Conservation (phyloP, 192 early-diverging fungal species). For the Backusella australiensis region DNA sequence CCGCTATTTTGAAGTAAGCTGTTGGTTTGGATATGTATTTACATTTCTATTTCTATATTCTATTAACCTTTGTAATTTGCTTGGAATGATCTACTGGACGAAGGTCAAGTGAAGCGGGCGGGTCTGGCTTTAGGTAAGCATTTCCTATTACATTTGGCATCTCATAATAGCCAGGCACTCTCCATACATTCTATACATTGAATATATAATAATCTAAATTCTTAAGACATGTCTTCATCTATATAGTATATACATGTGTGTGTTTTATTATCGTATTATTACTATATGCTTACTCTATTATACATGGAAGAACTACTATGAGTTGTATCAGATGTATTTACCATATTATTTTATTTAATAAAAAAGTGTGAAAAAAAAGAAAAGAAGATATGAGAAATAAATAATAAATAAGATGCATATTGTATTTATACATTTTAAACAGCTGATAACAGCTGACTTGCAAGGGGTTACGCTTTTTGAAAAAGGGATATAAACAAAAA, state of each 20-base stretch:
- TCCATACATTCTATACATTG: constrained; percentile 22
- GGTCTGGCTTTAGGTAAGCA: constrained; percentile 29
- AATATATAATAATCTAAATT: neutral
- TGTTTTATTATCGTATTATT: neutral
- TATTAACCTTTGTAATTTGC: constrained; percentile 29
- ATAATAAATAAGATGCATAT: neutral
- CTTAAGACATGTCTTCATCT: neutral
- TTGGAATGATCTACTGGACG: constrained; percentile 25
- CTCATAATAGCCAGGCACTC: constrained; percentile 35
- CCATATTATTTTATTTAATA: neutral
- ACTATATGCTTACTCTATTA: neutral
- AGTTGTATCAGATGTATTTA: neutral
- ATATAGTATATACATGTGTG: neutral
- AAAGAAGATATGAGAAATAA: neutral
- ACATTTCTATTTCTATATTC: neutral
- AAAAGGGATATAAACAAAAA: constrained; percentile 1
- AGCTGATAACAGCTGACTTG: constrained; percentile 1
- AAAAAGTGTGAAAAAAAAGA: neutral
- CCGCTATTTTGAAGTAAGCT: constrained; percentile 6
- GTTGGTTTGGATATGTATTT: neutral
- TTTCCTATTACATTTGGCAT: constrained; percentile 37
- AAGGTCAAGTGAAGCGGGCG: constrained; percentile 13
- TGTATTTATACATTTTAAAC: neutral
- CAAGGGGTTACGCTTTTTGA: neutral
- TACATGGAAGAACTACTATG: neutral